phyloP scores from a whole-genome alignment of 148 eudicot species.

The Rhododendron henanense region DNA sequence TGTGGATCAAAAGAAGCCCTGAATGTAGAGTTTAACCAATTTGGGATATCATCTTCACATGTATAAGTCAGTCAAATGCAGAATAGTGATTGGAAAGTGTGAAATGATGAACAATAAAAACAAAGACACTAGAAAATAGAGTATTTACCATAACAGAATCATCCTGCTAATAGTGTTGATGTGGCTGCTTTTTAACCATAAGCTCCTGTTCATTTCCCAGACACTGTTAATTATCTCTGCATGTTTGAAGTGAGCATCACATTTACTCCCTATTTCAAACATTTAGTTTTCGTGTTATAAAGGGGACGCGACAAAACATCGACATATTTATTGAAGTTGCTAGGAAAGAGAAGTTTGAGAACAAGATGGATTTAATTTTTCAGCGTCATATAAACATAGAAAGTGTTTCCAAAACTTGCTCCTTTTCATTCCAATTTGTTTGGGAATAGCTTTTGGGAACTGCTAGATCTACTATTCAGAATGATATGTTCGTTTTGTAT shows the following conservation, averaged over 20 bases:
- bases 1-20: slow-evolving; percentile 21
- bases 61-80: not conserved
- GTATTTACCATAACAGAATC: slow-evolving; percentile 17
- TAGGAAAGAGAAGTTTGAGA: no score
- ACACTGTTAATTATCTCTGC: not conserved
- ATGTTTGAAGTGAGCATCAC: no score
- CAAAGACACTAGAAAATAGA: not conserved
- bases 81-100: not conserved
- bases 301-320: no score
- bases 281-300: no score
- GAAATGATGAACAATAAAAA: not conserved
- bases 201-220: slow-evolving; percentile 26
- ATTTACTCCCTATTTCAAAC: not conserved
- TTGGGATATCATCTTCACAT: not conserved
- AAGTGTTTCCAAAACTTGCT: not conserved
- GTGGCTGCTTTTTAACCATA: slow-evolving; percentile 10
- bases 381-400: no score
- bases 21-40: not conserved
- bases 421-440: no score
- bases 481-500: not conserved
- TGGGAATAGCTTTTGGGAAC: no score
- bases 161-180: not conserved
- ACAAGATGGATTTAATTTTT: no score
- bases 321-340: no score
- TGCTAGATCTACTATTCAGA: not conserved